phyloP scores from a whole-genome alignment of 2,329 filamentous ascomycete genomes.

The Aspergillus quadricinctus region DNA sequence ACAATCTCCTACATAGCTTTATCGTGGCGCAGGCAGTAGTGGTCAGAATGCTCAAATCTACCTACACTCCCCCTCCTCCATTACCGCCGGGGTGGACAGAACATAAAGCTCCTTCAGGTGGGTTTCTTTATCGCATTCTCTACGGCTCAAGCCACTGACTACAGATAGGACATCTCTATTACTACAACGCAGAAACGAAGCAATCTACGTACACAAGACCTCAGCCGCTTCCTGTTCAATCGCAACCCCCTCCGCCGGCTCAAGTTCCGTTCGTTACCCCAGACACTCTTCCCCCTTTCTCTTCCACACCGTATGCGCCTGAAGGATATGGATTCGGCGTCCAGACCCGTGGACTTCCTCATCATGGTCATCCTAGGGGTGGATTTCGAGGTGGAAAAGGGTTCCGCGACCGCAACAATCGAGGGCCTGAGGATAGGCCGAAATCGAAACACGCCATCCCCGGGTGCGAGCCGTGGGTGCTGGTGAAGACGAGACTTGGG shows the following conservation, averaged over 20 bases:
- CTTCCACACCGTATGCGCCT: slow-evolving; percentile 33
- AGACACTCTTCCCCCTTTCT: slow-evolving; percentile 32
- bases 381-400: slow-evolving; percentile 49
- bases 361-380: slow-evolving; percentile 42
- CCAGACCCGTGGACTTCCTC: slow-evolving; percentile 11
- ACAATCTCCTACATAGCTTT: not conserved
- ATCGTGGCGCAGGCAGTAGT: not conserved
- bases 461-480: slow-evolving; percentile 76
- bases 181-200: slow-evolving; percentile 77
- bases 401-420: slow-evolving; percentile 57
- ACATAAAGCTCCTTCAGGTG: slow-evolving; percentile 77
- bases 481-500: slow-evolving; percentile 89
- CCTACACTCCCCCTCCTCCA: slow-evolving; percentile 64
- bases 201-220: slow-evolving; percentile 84
- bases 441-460: slow-evolving; percentile 76
- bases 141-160: slow-evolving; percentile 5
- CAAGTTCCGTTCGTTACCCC: slow-evolving; percentile 33
- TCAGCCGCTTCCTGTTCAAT: slow-evolving; percentile 28
- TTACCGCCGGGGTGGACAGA: slow-evolving; percentile 85
- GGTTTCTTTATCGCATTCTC: slow-evolving; percentile 16
- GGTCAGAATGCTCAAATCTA: slow-evolving; percentile 66
- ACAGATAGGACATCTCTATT: slow-evolving; percentile 71
- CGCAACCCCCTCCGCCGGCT: slow-evolving; percentile 31
- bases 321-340: slow-evolving; percentile 14
- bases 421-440: slow-evolving; percentile 74